phyloP scores from a whole-genome alignment of 169 alveolate genomes.

The Eimeria zaria region DNA sequence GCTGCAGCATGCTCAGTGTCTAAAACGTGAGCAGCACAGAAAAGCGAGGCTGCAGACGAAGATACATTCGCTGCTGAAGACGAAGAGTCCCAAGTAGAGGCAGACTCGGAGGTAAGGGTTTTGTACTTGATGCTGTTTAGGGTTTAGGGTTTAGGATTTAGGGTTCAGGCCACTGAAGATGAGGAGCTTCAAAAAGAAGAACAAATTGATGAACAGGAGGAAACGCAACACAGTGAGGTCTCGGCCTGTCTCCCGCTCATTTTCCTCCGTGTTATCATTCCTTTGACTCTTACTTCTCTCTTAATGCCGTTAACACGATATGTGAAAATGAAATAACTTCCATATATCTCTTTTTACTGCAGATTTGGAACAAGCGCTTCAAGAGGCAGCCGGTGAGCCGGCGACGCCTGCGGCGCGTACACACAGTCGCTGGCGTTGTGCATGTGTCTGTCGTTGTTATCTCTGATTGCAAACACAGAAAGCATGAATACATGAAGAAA shows the following conservation, averaged over 20 bases:
- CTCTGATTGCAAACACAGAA: neutral
- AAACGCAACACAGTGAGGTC: slow-evolving; percentile 28
- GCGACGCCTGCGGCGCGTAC: neutral
- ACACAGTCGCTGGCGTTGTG: neutral
- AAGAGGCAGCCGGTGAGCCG: slow-evolving; percentile 64
- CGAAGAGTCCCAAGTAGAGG: slow-evolving; percentile 13
- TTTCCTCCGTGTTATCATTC: too few species aligned
- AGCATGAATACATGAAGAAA: neutral
- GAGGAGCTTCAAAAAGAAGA: slow-evolving; percentile 60
- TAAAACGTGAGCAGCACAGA: neutral
- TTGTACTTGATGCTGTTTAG: neutral
- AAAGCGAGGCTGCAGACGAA: neutral
- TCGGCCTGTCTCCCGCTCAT: neutral
- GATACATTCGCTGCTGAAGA: slow-evolving; percentile 2
- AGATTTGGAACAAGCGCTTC: slow-evolving; percentile 21
- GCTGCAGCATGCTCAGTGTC: neutral
- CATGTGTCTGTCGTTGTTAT: neutral
- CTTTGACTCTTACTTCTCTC: neutral
- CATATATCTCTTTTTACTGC: neutral
- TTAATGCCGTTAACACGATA: neutral
- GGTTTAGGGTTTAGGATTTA: neutral
- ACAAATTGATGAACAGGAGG: slow-evolving; percentile 10
- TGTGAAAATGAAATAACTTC: neutral
- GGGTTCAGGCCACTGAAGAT: slow-evolving; percentile 21
- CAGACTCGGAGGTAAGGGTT: slow-evolving; percentile 6